These are phyloP conservation scores for Coemansia reversa DNA, from an alignment of 192 early-diverging fungal species.

Conservation along the genomic window DNA sequence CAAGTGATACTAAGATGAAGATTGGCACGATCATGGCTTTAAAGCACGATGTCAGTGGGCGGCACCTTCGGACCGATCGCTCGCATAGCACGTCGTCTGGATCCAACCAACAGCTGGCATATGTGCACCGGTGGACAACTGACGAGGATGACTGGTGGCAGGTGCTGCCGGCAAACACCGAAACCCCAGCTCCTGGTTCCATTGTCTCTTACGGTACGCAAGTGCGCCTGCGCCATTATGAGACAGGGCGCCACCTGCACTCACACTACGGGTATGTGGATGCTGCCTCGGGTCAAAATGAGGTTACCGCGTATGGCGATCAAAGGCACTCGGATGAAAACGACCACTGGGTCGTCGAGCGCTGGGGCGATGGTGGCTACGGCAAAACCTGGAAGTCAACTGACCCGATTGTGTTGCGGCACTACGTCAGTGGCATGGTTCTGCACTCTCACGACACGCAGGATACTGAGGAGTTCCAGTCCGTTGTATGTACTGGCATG, in stretches of 20 bases:
- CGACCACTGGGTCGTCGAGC: constrained; percentile 59
- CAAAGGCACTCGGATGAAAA: constrained; percentile 54
- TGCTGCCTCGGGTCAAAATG: constrained; percentile 57
- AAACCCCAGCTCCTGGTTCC: constrained; percentile 39
- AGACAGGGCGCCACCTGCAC: constrained; percentile 57
- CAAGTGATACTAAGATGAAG: constrained; percentile 36
- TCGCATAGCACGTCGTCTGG: constrained; percentile 49
- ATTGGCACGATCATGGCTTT: constrained; percentile 55
- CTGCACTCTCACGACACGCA: constrained; percentile 54
- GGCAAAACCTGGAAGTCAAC: constrained; percentile 53
- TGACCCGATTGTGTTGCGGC: constrained; percentile 51
- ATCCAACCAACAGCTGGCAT: constrained; percentile 60
- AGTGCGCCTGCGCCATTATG: constrained; percentile 56
- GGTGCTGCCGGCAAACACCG: constrained; percentile 56
- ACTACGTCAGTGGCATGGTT: constrained; percentile 53
- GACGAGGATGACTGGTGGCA: constrained; percentile 55
- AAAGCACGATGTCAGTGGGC: constrained; percentile 59
- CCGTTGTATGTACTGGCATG: constrained; percentile 54
- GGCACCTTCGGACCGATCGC: constrained; percentile 53
- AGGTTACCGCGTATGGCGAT: constrained; percentile 58
- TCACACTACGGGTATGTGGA: constrained; percentile 55
- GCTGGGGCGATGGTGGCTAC: constrained; percentile 49
- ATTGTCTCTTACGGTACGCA: constrained; percentile 48
- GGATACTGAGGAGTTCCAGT: constrained; percentile 48
- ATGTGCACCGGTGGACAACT: constrained; percentile 49